phyloP scores from a whole-genome alignment of 2,329 filamentous ascomycete species.

The Neocatenulostroma microsporum region DNA sequence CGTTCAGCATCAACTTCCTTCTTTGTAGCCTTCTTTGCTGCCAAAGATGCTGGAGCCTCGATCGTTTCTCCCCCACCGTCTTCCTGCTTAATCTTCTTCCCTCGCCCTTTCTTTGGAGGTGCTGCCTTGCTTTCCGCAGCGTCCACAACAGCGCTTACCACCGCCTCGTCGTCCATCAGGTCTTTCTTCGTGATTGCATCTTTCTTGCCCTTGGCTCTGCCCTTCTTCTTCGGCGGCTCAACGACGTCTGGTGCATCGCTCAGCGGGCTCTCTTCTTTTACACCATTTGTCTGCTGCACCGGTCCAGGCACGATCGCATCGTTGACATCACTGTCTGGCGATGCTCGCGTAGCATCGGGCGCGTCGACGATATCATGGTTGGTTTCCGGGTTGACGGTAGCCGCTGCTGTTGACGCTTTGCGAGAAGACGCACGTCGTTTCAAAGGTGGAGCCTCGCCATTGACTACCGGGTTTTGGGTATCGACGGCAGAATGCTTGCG shows the following conservation, averaged over 20 bases:
- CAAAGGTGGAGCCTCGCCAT: conserved; percentile 13
- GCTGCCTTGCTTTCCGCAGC: conserved; percentile 5
- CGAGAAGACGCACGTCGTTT: conserved; percentile 12
- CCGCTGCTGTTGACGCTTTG: conserved; percentile 3
- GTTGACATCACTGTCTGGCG: conserved; percentile 35
- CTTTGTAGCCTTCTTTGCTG: conserved; percentile 22
- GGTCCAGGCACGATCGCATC: conserved; percentile 22
- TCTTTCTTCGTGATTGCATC: conserved; percentile 1
- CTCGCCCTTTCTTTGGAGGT: conserved; percentile 10
- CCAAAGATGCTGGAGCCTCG: conserved; percentile 10
- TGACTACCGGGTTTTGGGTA: conserved; percentile 4
- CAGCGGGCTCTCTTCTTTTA: conserved; percentile 24
- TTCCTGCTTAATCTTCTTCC: conserved; percentile 11
- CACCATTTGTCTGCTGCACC: conserved; percentile 12
- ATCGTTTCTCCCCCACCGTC: neutral
- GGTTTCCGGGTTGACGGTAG: conserved; percentile 21
- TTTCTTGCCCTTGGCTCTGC: conserved; percentile 11
- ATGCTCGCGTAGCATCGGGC: conserved; percentile 35
- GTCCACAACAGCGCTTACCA: conserved; percentile 10
- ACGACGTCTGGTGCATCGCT: conserved; percentile 30
- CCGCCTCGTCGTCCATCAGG: conserved; percentile 13
- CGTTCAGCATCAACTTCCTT: conserved; percentile 14
- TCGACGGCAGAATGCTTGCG: conserved; percentile 18
- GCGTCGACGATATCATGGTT: conserved; percentile 38
- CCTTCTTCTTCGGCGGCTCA: conserved; percentile 19